phyloP scores from a whole-genome alignment of 192 early-diverging fungal species.

The Backusella liffmaniae region DNA sequence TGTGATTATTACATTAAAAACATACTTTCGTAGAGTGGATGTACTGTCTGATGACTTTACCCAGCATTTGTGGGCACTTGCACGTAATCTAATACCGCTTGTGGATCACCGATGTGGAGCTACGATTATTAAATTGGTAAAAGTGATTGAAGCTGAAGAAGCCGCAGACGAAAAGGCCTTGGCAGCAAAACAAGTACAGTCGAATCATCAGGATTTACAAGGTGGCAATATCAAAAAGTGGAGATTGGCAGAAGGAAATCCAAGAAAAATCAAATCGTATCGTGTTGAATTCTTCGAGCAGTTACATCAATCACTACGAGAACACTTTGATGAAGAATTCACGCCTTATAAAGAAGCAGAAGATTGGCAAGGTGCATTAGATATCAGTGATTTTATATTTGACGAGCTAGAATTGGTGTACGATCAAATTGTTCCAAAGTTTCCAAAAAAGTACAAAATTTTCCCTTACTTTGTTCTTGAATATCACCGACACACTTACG shows the following conservation, averaged over 20 bases:
- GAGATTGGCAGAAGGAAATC: conserved; percentile 41
- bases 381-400: conserved; percentile 77
- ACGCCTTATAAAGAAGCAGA: conserved; percentile 53
- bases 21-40: conserved; percentile 87
- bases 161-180: conserved; percentile 75
- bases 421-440: conserved; percentile 84
- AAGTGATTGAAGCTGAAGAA: conserved; percentile 95
- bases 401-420: conserved; percentile 86
- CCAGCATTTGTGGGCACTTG: conserved; percentile 82
- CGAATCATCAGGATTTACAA: conserved; percentile 47
- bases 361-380: conserved; percentile 59
- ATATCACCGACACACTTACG: conserved; percentile 92
- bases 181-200: conserved; percentile 44
- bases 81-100: conserved; percentile 77
- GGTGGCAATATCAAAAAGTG: conserved; percentile 36
- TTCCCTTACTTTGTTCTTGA: conserved; percentile 94
- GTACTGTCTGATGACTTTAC: conserved; percentile 81
- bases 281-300: conserved; percentile 80
- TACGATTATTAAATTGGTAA: conserved; percentile 85
- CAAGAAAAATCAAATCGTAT: conserved; percentile 65
- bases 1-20: conserved; percentile 78
- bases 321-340: conserved; percentile 67
- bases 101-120: conserved; percentile 66
- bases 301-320: conserved; percentile 65
- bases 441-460: conserved; percentile 92